Base-by-base conservation (phyloP, 805 yeast genomes). In the Blastobotrys mokoenaii region DNA sequence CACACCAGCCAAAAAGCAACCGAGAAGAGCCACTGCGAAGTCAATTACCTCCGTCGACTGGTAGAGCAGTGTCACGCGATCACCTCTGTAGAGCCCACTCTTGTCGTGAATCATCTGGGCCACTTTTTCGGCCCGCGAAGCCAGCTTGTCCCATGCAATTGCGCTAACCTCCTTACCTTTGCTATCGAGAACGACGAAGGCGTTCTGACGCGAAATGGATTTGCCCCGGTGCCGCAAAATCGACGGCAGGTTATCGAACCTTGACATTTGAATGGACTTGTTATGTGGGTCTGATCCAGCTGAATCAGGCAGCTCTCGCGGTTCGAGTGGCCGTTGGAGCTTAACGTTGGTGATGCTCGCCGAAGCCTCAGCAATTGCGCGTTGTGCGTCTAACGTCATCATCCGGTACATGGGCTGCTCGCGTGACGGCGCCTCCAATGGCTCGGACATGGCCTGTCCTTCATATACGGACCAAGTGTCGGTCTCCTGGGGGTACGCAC, bases 1-100 rank as follows among this genome's bases (percentile, higher is more conserved):
- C 39, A 87, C 83, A 1, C 95, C 96, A 1, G 97, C 95, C 46
- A 90, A 68, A 53, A 90, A 85, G 59, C 97, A 89, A 5, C 96
- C 98, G 61, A 87, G 75, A 16, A 93, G 62, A 0, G 97, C 94
- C 1, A 84, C 77, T 0, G 85, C 76, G 60, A 89, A 90, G 51
- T 93, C 97, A 10, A 84, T 73, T 2, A 85, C 79, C 62, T 93
- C 97, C 27, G 74, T 73, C 47, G 82, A 87, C 55, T 84, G 87
- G 60, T 88, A 93, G 53, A 94, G 74, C 37, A 93, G 68, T 29
- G 86, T 77, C 0, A 90, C 95, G 31, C 95, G 73, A 59, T 87
- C 96, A 54, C 85, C 87, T 30, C 84, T 77, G 59, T 80, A 83
- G 27, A 87, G 65, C 1, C 85, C 79, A 10, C 83, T 70, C 55